Percentiles rank a stretch among this genome's conserved stretches.
phyloP scores from a whole-genome alignment of 805 yeast species.

The Myxozyma neglecta region DNA sequence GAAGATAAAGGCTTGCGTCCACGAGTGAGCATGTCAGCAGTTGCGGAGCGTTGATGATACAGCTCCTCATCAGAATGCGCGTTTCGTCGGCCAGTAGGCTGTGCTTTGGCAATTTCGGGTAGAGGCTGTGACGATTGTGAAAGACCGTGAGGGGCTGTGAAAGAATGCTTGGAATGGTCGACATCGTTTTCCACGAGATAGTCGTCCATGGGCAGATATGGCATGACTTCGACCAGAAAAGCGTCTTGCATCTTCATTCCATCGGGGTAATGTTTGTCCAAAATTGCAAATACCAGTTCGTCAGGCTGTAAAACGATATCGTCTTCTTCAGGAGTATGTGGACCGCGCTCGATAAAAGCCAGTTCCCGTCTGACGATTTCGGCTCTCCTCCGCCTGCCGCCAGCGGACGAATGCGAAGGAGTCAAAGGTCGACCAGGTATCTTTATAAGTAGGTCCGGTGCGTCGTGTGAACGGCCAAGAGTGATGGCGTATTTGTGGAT shows the following conservation, averaged over 20 bases:
- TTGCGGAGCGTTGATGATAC: neutral
- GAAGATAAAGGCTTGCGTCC: neutral
- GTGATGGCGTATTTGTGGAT: slow-evolving; percentile 67
- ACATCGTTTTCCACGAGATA: slow-evolving; percentile 11
- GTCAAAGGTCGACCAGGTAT: slow-evolving; percentile 1
- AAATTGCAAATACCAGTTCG: slow-evolving; percentile 53
- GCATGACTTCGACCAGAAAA: slow-evolving; percentile 55
- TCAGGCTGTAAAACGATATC: slow-evolving; percentile 53
- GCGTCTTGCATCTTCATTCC: slow-evolving; percentile 71
- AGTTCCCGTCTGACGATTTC: slow-evolving; percentile 20
- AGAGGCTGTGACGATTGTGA: slow-evolving; percentile 16
- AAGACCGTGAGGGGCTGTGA: neutral
- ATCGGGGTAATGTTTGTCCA: slow-evolving; percentile 62
- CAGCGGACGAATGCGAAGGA: slow-evolving; percentile 11
- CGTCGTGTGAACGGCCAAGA: slow-evolving; percentile 59
- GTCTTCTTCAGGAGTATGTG: neutral
- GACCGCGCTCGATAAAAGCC: slow-evolving; percentile 7
- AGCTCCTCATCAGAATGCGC: neutral
- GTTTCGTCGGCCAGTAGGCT: neutral
- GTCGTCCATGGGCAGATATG: neutral
- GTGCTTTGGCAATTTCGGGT: slow-evolving; percentile 11
- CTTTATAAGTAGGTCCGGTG: slow-evolving; percentile 55
- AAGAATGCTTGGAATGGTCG: neutral
- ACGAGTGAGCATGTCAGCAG: neutral
- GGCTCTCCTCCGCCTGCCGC: slow-evolving; percentile 3